Evolutionary conservation across 2,329 filamentous ascomycete species (phyloP), one percentile per base, ranked within the genome.

Genomic region (Colletotrichum tanaceti): DNA sequence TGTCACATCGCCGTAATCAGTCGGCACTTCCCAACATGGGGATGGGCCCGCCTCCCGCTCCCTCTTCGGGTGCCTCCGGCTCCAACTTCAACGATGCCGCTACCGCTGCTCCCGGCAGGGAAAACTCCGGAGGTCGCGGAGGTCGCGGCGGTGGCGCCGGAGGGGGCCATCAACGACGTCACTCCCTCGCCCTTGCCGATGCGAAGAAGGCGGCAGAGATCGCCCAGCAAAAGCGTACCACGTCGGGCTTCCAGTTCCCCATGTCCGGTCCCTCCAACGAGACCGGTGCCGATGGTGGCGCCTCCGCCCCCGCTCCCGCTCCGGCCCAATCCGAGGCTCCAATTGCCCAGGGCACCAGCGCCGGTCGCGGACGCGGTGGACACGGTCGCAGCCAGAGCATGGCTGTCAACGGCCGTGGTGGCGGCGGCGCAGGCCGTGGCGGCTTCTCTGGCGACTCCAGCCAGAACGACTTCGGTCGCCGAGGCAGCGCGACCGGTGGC

Each of bases 151-250:
- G 87, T 63, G 86, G 89, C 70, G 85, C 89, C 71, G 90, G 87
- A 67, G 87, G 90, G 75, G 95, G 95, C 70, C 96, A 99, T 78
- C 92, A 97, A 80, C 90, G 96, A 77, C 91, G 96, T 80, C 96
- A 99, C 82, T 99, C 96, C 22, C 86, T 99, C 72, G 96, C 94
- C 71, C 85, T 99, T 72, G 93, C 94, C 44, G 96, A 99, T 80
- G 96, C 96, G 58, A 98, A 97, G 83, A 98, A 98, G 84, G 96
- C 96, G 55, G 96, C 96, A 65, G 96, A 99, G 79, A 83, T 97
- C 72, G 96, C 96, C 57, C 96, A 99, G 82, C 95, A 97, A 85
- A 98, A 98, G 83, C 88, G 94, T 79, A 97, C 95, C 63, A 94
- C 94, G 70, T 94, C 93, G 71, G 94, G 90, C 66, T 99, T 98